Evolutionary conservation across 2,329 filamentous ascomycete genomes (phyloP), one percentile per base, ranked within the genome.

Genomic region (Aspergillus neoniger): DNA sequence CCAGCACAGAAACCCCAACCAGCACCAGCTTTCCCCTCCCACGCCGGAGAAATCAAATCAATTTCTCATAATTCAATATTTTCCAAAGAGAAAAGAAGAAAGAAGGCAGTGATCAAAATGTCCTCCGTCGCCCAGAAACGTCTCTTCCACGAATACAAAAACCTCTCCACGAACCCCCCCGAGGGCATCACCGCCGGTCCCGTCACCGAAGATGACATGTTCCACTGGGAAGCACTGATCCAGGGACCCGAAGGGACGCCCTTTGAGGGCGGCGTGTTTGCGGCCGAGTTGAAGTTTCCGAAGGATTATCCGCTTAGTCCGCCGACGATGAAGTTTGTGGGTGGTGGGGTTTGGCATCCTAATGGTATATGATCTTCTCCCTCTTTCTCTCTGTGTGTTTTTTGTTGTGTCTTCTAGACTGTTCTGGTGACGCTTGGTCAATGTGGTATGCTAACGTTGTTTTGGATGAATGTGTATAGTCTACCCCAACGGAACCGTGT

Each of bases 151-250:
- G 95, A 99, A 83, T 99, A 99, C 83, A 91, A 91, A 74, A 88
- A 91, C 65, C 89, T 99, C 64, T 95, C 92, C 65, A 94, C 92
- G 73, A 95, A 96, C 79, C 92, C 94, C 0, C 94, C 94, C n/a
- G 94, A 98, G 63, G 95, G 95, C 76, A 98, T 99, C 80, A 96
- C 91, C 61, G 95, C 95, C 15, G 95, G 95, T 19, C 95, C 95
- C 36, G 83, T 97, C 63, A 90, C 86, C 66, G 95, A 99, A 82
- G 95, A 98, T 76, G 92, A 99, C 80, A 88, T 98, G 74, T 91
- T 97, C 70, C 83, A 91, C 72, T 99, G 95, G 95, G 95, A 99
- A 80, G 95, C 93, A 8, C 82, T 98, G 64, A 98, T 99, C 71
- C 90, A 96, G 77, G 95, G 95, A 0, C 95, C 95, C 12, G 93